Base-by-base conservation (phyloP, 129 eudicot species). In the Flaveria robusta region DNA sequence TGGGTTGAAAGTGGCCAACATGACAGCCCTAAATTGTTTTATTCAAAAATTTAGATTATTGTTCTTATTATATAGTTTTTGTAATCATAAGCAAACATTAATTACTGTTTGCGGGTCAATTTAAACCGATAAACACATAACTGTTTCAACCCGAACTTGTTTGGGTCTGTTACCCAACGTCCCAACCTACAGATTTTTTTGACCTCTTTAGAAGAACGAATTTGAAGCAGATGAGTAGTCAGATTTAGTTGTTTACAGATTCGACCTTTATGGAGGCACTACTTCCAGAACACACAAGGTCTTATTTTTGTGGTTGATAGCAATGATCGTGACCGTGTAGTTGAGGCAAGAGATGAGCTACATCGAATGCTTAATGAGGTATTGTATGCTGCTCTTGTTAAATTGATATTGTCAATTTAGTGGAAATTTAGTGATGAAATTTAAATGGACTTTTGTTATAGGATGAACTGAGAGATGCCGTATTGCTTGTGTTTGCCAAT, bases 231-330 rank as follows among this genome's bases (percentile, higher is more conserved):
- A 51, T 51, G 56, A 51, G 56, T 51, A 51, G 56, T 16, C 56
- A n/a, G 56, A 51, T 63, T 63, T 37, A 65, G 23, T 26, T 68
- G 58, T 39, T 54, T 68, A 1, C 64, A 84, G 88, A 84, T 84
- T 66, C 88, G 88, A 1, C 88, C 88, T 22, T 81, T 84, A 74
- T 84, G 88, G 88, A 84, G 88, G 78, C 88, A 84, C 72, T 84
- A 84, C 71, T 84, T 84, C 46, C 88, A 84, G 42, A 84, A 84
- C 80, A 84, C 88, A 12, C 88, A 84, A 73, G 88, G 88, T 16
- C 88, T 84, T 56, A 84, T 81, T 43, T 85, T 85, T 77, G 88
- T 85, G 74, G 88, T 85, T 47, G 85, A 85, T 49, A 85, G 85
- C 80, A 81, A 81, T 13, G 85, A 85, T 73, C 83, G 88, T 49